These are phyloP conservation scores for Oryza nivara DNA, from an alignment of 176 grass and related monocot genomes.

Conservation along the genomic window DNA sequence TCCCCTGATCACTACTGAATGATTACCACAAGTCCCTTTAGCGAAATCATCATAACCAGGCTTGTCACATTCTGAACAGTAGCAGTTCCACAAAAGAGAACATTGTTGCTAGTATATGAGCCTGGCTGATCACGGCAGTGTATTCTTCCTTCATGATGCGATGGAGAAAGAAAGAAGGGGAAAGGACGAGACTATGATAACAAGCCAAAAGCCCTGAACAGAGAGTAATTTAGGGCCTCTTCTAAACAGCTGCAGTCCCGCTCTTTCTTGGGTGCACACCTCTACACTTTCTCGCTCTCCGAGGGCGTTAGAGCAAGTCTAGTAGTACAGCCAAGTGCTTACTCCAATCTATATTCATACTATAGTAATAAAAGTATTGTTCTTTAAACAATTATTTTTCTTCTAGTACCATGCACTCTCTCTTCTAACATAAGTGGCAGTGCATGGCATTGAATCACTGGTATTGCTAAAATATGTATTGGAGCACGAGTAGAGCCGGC, in stretches of 20 bases:
- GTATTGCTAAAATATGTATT: too few relatives aligned
- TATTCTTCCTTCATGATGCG: not conserved
- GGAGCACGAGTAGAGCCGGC: too few relatives aligned
- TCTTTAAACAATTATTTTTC: too few relatives aligned
- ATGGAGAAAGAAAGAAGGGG: not conserved
- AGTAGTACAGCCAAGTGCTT: too few relatives aligned
- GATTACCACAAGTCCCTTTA: conserved; percentile 27
- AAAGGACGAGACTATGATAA: conserved; percentile 13
- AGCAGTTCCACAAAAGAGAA: not conserved
- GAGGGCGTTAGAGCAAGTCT: not conserved
- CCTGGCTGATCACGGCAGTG: not conserved
- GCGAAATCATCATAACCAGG: conserved; percentile 30
- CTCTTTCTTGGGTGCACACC: not conserved
- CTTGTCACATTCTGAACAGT: conserved; percentile 18
- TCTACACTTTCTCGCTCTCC: not conserved
- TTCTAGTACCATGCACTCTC: too few relatives aligned
- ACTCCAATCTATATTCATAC: too few relatives aligned
- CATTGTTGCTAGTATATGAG: not conserved
- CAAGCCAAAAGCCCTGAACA: conserved; percentile 12
- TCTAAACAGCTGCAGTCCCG: not conserved
- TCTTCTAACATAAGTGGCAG: too few relatives aligned
- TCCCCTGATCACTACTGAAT: conserved; percentile 9
- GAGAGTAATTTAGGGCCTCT: not conserved
- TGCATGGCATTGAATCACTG: too few relatives aligned
- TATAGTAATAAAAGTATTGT: too few relatives aligned